Evolutionary conservation across 2,329 filamentous ascomycete species (phyloP).

Genomic region (Penicillium brevicompactum): DNA sequence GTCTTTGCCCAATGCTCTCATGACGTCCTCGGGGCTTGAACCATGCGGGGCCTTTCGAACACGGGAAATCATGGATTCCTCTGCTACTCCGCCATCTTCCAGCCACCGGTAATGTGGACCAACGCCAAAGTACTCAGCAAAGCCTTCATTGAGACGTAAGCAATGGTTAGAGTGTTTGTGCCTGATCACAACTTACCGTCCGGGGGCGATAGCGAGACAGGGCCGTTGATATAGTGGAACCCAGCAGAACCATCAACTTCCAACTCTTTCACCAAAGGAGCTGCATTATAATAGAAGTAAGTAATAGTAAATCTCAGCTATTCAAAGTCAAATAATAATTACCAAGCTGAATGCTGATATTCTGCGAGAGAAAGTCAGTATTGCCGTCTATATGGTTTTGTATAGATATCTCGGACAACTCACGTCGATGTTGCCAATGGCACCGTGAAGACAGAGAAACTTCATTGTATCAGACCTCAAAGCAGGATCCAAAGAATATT

Average conservation of each 20-base stretch:
- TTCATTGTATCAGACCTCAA: slow-evolving; percentile 20
- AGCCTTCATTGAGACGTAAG: slow-evolving; percentile 8
- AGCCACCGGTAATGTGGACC: slow-evolving; percentile 25
- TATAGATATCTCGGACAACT: slow-evolving; percentile 1
- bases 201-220: slow-evolving; percentile 20
- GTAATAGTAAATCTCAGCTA: background rate
- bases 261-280: slow-evolving; percentile 23
- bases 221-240: slow-evolving; percentile 26
- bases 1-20: slow-evolving; percentile 18
- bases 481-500: too few relatives aligned
- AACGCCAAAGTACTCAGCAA: slow-evolving; percentile 24
- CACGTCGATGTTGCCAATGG: slow-evolving; percentile 32
- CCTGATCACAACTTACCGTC: slow-evolving; percentile 8
- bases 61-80: slow-evolving; percentile 26
- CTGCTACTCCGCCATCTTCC: slow-evolving; percentile 24
- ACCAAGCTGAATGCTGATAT: slow-evolving; percentile 23
- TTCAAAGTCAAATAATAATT: background rate
- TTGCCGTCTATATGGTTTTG: background rate
- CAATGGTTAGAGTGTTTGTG: background rate
- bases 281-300: slow-evolving; percentile 5
- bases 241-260: slow-evolving; percentile 17
- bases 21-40: slow-evolving; percentile 21
- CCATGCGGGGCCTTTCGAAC: slow-evolving; percentile 24
- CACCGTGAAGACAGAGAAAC: slow-evolving; percentile 32
- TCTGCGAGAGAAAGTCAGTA: slow-evolving; percentile 10